Evolutionary conservation across 208 protist species (phyloP).

Genomic region (Lotmaria passim): DNA sequence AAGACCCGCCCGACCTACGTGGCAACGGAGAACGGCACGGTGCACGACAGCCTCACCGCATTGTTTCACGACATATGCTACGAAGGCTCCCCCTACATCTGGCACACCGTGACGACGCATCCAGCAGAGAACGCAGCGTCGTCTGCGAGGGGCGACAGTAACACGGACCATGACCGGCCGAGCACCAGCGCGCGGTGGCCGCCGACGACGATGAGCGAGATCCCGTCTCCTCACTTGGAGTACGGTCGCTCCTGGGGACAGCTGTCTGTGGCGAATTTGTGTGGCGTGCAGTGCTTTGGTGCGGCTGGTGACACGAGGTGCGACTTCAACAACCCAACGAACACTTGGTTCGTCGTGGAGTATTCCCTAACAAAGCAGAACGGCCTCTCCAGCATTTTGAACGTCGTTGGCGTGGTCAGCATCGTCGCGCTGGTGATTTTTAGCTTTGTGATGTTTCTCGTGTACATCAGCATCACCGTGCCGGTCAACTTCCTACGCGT

Average conservation of each 20-base stretch:
- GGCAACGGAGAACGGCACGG: constrained; percentile 17
- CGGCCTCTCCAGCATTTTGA: constrained; percentile 27
- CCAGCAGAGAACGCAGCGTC: not conserved
- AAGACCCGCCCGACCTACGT: constrained; percentile 34
- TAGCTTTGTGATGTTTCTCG: constrained; percentile 51
- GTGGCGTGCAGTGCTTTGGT: constrained; percentile 65
- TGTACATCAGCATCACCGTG: constrained; percentile 77
- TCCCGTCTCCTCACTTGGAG: constrained; percentile 46
- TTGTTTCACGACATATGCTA: constrained; percentile 38
- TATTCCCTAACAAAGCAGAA: constrained; percentile 22
- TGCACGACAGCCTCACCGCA: constrained; percentile 20
- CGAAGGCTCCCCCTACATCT: constrained; percentile 41
- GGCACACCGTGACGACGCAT: constrained; percentile 52
- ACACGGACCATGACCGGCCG: not conserved
- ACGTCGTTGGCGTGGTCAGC: constrained; percentile 48
- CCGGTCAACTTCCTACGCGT: constrained; percentile 70
- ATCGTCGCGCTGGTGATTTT: constrained; percentile 63
- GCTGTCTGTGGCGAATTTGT: constrained; percentile 49
- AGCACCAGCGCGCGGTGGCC: not conserved
- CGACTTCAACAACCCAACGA: constrained; percentile 54
- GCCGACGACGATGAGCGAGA: constrained; percentile 4
- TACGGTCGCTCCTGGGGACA: constrained; percentile 46
- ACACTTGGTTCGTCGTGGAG: constrained; percentile 65
- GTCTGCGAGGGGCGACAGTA: not conserved
- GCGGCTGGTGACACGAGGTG: constrained; percentile 30